Conservation (phyloP, 139 green algal species). For the Chlorella sorokiniana region DNA sequence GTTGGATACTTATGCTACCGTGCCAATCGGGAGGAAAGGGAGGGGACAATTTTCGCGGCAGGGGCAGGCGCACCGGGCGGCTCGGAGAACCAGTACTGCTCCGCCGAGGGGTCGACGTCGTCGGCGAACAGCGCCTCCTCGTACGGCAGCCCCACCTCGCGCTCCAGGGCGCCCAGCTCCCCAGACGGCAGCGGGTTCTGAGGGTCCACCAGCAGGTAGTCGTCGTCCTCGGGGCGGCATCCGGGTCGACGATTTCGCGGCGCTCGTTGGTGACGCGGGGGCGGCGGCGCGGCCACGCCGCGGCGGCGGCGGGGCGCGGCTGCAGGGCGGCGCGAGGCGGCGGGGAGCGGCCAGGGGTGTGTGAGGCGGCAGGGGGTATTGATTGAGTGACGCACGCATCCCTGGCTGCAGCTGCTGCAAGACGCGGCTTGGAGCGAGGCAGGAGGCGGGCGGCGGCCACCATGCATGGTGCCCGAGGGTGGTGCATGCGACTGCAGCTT, state of each 20-base stretch:
- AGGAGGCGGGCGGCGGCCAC: too few species aligned
- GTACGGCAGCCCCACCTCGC: slow-evolving; percentile 35
- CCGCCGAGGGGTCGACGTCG: slow-evolving; percentile 36
- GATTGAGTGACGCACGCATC: too few species aligned
- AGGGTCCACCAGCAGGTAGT: slow-evolving; percentile 37
- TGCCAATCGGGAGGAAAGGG: too few species aligned
- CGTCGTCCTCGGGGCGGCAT: slow-evolving; percentile 20
- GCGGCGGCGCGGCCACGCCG: neutral
- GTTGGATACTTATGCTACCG: too few species aligned
- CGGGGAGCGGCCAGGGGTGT: too few species aligned
- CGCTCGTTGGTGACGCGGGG: slow-evolving; percentile 38
- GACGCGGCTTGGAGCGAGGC: too few species aligned
- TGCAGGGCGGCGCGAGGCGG: too few species aligned
- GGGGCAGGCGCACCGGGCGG: slow-evolving; percentile 14
- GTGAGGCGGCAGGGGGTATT: too few species aligned
- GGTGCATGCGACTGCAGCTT: too few species aligned
- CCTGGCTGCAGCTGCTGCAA: too few species aligned
- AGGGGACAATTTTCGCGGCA: neutral
- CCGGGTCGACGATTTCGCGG: slow-evolving; percentile 21
- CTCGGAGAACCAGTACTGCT: slow-evolving; percentile 54
- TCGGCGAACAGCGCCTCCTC: slow-evolving; percentile 44
- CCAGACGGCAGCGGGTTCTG: slow-evolving; percentile 25
- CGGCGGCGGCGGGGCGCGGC: neutral
- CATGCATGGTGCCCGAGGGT: too few species aligned
- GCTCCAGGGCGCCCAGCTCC: slow-evolving; percentile 39